A percentile compares a stretch with the other conserved stretches of the same genome.
These are phyloP conservation scores for Evernia prunastri DNA, from an alignment of 495 filamentous ascomycete species.

Conservation along the genomic window DNA sequence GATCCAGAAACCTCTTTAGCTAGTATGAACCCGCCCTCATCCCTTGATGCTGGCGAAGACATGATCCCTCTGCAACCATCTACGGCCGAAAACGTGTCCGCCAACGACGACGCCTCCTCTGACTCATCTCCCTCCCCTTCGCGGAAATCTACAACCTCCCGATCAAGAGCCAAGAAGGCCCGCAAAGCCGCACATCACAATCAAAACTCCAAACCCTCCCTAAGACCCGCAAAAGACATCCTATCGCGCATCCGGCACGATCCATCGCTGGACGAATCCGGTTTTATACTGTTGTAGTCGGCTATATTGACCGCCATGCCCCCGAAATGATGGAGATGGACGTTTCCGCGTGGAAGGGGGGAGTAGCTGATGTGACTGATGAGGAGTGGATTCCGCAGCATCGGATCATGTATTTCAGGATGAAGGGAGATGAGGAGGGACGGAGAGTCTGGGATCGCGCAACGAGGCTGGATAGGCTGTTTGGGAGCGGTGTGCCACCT, in stretches of 20 bases:
- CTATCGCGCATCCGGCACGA: slow-evolving; percentile 73
- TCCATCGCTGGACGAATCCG: slow-evolving; percentile 46
- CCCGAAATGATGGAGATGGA: slow-evolving; percentile 48
- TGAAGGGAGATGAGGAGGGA: slow-evolving; percentile 36
- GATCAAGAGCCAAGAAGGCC: slow-evolving; percentile 18
- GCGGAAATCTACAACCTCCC: slow-evolving; percentile 9
- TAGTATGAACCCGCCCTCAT: neutral
- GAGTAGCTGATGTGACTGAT: slow-evolving; percentile 64
- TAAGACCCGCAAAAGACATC: slow-evolving; percentile 45
- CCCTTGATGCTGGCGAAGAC: neutral
- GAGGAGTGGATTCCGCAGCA: slow-evolving; percentile 84
- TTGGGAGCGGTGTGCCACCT: slow-evolving; percentile 45
- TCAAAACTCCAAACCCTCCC: slow-evolving; percentile 11
- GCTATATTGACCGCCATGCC: slow-evolving; percentile 63
- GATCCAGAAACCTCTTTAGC: neutral
- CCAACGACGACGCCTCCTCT: slow-evolving; percentile 11
- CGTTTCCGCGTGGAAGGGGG: slow-evolving; percentile 62
- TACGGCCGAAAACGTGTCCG: neutral
- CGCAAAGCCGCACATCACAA: slow-evolving; percentile 19
- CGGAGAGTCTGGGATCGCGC: slow-evolving; percentile 52
- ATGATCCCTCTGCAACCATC: slow-evolving; percentile 11
- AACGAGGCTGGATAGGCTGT: slow-evolving; percentile 50
- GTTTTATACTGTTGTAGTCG: slow-evolving; percentile 69
- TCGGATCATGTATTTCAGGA: slow-evolving; percentile 65
- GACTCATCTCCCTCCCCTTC: slow-evolving; percentile 4